Evolutionary conservation across 108 stramenopile genomes (phyloP), one percentile per base, ranked within the genome.

Genomic region (Mayamaea pseudoterrestris): DNA sequence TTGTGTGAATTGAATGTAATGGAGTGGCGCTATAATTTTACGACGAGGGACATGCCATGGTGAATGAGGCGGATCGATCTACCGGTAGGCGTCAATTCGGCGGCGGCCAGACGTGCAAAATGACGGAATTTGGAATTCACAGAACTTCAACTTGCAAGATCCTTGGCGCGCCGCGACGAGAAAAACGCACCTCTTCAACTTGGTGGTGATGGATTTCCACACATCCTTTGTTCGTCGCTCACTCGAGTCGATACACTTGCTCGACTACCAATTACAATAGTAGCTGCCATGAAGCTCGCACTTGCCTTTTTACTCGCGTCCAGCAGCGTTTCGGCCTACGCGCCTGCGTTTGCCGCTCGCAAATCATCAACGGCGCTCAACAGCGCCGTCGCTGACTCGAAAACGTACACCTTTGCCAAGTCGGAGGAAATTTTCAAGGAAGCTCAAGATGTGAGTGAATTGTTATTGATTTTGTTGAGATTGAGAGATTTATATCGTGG

Each of bases 401-500:
- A 63, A 27, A 52, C 50, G 4, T 84, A 82, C 68, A 75, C 85
- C 22, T 92, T 82, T 50, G 60, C 71, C 50, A 90, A 90, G 72
- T 76, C 74, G 61, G 83, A 90, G 45, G 78, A 90, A 57, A 85
- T 90, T 61, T 90, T 90, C 41, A 71, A 65, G 6, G 88, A 85
- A 53, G 88, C 88, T 45, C 52, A 85, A 58, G 58, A 62, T 30
- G 88, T 90, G 67, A 68, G 83, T 62, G 40, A 30, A 11, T 3
- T 25, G 18, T 24, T 50, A 35, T 18, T 28, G 6, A 31, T 35
- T 50, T 34, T 39, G 25, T 27, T 30, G 47, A 11, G 18, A 7
- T 0, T 47, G 31, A n/a, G n/a, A n/a, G n/a, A 24, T 37, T 50
- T 31, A 20, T 36, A 12, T 34, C 32, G 8, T 34, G 32, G 8